These are phyloP conservation scores for Corynascus novoguineensis DNA, from an alignment of 495 filamentous ascomycete genomes.

Conservation along the genomic window DNA sequence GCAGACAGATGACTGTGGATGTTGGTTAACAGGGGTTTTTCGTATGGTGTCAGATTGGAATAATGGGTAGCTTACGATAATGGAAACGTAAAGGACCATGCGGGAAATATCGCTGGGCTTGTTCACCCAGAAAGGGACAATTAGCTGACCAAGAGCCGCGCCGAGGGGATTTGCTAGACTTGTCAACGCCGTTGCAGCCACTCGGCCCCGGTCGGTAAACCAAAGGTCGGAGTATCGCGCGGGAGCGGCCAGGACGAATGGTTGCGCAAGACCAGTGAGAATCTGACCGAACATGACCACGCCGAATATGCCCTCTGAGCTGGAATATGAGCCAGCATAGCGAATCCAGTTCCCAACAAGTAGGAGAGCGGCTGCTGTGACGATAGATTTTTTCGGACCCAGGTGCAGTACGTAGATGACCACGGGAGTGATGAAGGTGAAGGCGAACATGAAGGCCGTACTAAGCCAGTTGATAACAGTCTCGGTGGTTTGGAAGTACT, in stretches of 20 bases:
- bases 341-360: slow-evolving; percentile 89
- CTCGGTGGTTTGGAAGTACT: slow-evolving; percentile 69
- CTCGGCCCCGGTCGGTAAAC: slow-evolving; percentile 81
- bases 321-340: slow-evolving; percentile 65
- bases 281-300: slow-evolving; percentile 94
- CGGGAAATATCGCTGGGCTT: slow-evolving; percentile 59
- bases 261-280: slow-evolving; percentile 81
- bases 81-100: slow-evolving; percentile 80
- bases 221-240: slow-evolving; percentile 90
- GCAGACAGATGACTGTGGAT: slow-evolving; percentile 57
- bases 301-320: slow-evolving; percentile 55
- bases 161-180: slow-evolving; percentile 84
- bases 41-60: slow-evolving; percentile 5
- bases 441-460: slow-evolving; percentile 81
- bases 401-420: slow-evolving; percentile 74
- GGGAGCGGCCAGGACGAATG: slow-evolving; percentile 85
- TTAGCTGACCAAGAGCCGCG: slow-evolving; percentile 78
- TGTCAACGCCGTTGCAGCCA: slow-evolving; percentile 80
- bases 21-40: slow-evolving; percentile 9
- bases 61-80: slow-evolving; percentile 58
- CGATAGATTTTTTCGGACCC: slow-evolving; percentile 73
- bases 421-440: slow-evolving; percentile 64
- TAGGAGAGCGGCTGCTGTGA: slow-evolving; percentile 63
- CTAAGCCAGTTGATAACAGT: slow-evolving; percentile 88
- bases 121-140: slow-evolving; percentile 70